Percentiles rank a stretch among this genome's conserved stretches.
Conservation (phyloP, 805 yeast species). For the Starmerella ratchasimensis region DNA sequence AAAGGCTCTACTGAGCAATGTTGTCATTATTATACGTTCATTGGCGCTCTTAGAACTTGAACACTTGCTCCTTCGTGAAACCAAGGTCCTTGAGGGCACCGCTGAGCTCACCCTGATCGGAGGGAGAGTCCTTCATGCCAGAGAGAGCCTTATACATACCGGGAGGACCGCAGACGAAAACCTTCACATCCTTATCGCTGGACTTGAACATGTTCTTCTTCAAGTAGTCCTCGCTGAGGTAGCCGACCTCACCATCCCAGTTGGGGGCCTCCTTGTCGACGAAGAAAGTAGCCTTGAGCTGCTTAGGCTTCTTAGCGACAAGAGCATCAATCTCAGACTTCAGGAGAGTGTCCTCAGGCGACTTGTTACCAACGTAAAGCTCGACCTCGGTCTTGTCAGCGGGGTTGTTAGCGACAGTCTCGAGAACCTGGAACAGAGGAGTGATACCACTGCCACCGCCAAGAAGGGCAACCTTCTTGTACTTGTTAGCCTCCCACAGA, state of each 20-base stretch:
- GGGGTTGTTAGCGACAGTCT: constrained; percentile 64
- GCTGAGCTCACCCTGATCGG: constrained; percentile 87
- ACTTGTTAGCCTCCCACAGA: constrained; percentile 80
- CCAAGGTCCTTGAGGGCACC: constrained; percentile 86
- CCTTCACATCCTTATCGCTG: constrained; percentile 46
- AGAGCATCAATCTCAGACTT: constrained; percentile 61
- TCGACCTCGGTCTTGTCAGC: constrained; percentile 79
- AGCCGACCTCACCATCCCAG: constrained; percentile 37
- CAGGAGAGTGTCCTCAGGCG: constrained; percentile 68
- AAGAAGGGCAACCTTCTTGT: constrained; percentile 60
- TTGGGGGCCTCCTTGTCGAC: constrained; percentile 39
- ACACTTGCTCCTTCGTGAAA: constrained; percentile 72
- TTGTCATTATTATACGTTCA: not conserved
- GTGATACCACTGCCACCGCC: constrained; percentile 98
- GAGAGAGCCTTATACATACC: constrained; percentile 76
- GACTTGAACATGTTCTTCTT: constrained; percentile 50
- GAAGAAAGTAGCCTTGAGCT: constrained; percentile 64
- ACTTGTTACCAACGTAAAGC: constrained; percentile 65
- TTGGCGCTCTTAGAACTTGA: constrained; percentile 59
- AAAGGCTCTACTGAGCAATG: not conserved
- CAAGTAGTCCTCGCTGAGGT: constrained; percentile 63
- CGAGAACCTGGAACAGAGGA: constrained; percentile 80
- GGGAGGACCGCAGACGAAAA: constrained; percentile 94
- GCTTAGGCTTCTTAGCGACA: constrained; percentile 57
- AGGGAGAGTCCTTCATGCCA: constrained; percentile 70